phyloP scores from a whole-genome alignment of 2,329 filamentous ascomycete genomes.

The Truncatella angustata region DNA sequence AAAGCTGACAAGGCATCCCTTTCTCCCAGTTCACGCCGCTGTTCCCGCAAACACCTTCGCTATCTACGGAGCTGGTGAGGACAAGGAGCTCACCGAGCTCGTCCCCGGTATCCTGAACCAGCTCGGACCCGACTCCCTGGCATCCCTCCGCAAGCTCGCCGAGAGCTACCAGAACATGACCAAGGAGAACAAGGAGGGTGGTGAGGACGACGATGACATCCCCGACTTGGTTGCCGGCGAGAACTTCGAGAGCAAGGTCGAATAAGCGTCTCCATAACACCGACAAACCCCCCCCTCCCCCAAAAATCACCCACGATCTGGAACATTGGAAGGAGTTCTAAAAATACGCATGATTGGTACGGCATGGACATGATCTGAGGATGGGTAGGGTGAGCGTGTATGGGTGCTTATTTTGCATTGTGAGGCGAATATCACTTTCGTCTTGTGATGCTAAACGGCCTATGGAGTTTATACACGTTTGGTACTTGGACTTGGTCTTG shows the following conservation, averaged over 20 bases:
- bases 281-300: constrained; percentile 10
- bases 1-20: neutral
- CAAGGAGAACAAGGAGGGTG: constrained; percentile 82
- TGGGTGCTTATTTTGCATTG: neutral
- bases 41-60: constrained; percentile 99
- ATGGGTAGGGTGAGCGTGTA: constrained; percentile 4
- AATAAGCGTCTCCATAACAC: constrained; percentile 54
- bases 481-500: constrained; percentile 7
- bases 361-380: constrained; percentile 4
- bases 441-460: constrained; percentile 2
- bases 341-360: neutral
- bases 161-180: constrained; percentile 99
- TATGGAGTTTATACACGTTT: neutral
- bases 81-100: constrained; percentile 99
- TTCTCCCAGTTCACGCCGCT: constrained; percentile 79
- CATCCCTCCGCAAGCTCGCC: constrained; percentile 94
- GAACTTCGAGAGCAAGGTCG: constrained; percentile 97
- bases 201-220: constrained; percentile 87
- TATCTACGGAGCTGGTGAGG: constrained; percentile 97
- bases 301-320: constrained; percentile 12
- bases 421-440: neutral
- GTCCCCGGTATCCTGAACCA: constrained; percentile 99
- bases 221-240: constrained; percentile 95
- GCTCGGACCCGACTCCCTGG: constrained; percentile 95
- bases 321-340: constrained; percentile 9